phyloP scores from a whole-genome alignment of 345 rosid genomes.

The Bruguiera sexangula region DNA sequence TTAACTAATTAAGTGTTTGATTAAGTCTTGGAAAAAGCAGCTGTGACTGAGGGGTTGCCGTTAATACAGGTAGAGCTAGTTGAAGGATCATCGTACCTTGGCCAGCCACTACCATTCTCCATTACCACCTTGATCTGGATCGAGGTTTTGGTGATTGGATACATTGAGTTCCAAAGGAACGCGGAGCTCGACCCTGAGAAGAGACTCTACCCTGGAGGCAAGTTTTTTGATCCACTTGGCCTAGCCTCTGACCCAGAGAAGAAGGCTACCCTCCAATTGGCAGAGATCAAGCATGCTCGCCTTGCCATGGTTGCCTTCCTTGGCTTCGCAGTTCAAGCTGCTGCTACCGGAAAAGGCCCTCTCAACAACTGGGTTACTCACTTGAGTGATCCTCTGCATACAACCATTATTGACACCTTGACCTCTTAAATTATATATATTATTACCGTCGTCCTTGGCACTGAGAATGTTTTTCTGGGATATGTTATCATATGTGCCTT shows the following conservation, averaged over 20 bases:
- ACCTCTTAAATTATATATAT: conserved; percentile 29
- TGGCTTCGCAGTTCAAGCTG: conserved; percentile 93
- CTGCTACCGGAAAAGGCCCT: conserved; percentile 84
- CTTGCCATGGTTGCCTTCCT: conserved; percentile 92
- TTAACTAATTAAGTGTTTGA: no score
- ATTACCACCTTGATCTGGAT: conserved; percentile 82
- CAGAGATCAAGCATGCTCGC: conserved; percentile 99
- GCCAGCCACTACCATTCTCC: conserved; percentile 86
- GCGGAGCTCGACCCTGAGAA: conserved; percentile 88
- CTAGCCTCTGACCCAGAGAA: conserved; percentile 89
- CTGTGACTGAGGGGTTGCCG: neutral
- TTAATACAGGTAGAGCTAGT: conserved; percentile 71
- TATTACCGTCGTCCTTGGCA: neutral
- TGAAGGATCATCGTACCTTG: conserved; percentile 91
- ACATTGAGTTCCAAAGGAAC: conserved; percentile 93
- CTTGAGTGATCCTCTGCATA: conserved; percentile 97
- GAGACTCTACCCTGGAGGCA: conserved; percentile 88
- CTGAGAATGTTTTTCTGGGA: neutral
- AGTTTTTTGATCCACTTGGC: conserved; percentile 79
- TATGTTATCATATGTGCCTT: neutral
- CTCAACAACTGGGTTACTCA: conserved; percentile 99
- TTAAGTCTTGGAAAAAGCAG: neutral
- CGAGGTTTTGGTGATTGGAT: conserved; percentile 75
- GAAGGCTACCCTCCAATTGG: conserved; percentile 79
- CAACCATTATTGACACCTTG: conserved; percentile 87